These are phyloP conservation scores for Saturnispora diversa DNA, from an alignment of 805 yeast species.

Conservation along the genomic window DNA sequence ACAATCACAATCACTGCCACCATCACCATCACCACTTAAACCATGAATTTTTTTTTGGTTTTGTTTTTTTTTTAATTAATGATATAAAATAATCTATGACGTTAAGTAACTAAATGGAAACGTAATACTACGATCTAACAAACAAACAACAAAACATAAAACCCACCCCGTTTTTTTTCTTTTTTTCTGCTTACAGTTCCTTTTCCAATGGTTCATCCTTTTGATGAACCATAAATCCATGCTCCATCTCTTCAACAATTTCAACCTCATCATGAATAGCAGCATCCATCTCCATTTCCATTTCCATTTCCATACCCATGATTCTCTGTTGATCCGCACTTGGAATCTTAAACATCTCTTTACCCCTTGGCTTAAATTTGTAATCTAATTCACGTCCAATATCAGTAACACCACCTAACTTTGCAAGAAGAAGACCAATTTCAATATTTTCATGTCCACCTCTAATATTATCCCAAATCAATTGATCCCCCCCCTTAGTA, in stretches of 20 bases:
- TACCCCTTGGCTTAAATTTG: not conserved
- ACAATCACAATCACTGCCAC: too few relatives aligned
- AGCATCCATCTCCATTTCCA: not conserved
- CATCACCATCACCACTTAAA: too few relatives aligned
- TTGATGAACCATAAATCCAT: conserved; percentile 18
- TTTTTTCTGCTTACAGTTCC: too few relatives aligned
- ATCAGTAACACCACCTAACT: conserved; percentile 3
- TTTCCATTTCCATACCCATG: not conserved
- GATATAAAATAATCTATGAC: too few relatives aligned
- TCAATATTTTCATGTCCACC: conserved; percentile 88
- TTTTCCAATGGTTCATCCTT: conserved; percentile 13
- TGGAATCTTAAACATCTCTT: not conserved
- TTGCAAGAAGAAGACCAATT: conserved; percentile 68
- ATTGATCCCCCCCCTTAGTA: conserved; percentile 35
- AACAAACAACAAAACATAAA: too few relatives aligned
- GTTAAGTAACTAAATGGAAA: too few relatives aligned
- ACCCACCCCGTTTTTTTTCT: too few relatives aligned
- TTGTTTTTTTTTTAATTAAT: too few relatives aligned
- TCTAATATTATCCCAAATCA: conserved; percentile 40
- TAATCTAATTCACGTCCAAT: conserved; percentile 5
- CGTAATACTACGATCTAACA: too few relatives aligned
- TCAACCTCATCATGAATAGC: too few relatives aligned
- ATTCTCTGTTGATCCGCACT: not conserved
- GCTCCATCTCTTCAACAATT: conserved; percentile 10
- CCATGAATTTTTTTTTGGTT: too few relatives aligned